A percentile compares a stretch with the other conserved stretches of the same genome.
phyloP scores from a whole-genome alignment of 2,329 filamentous ascomycete species.

The Chaetomium strumarium region DNA sequence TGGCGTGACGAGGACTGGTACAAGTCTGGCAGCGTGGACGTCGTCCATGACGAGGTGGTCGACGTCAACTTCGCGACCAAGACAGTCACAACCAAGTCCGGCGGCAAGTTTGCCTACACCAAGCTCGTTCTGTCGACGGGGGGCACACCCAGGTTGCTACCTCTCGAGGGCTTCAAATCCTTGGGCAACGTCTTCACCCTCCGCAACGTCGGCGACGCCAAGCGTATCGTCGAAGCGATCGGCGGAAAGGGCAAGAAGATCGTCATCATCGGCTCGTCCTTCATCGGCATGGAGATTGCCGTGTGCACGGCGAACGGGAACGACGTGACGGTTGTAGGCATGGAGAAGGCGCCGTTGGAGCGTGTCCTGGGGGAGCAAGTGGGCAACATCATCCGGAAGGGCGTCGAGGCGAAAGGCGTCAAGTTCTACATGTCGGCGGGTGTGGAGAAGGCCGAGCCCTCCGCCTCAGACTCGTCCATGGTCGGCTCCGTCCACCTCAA shows the following conservation, averaged over 20 bases:
- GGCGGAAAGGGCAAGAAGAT: conserved; percentile 86
- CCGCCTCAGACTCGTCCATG: conserved; percentile 57
- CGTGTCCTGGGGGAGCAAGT: conserved; percentile 77
- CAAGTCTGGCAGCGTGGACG: conserved; percentile 52
- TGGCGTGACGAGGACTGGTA: conserved; percentile 76
- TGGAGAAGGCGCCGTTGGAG: conserved; percentile 80
- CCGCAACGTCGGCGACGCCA: conserved; percentile 68
- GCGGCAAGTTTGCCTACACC: conserved; percentile 67
- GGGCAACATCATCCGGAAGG: conserved; percentile 71
- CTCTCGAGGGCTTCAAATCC: conserved; percentile 79
- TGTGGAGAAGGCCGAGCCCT: conserved; percentile 78
- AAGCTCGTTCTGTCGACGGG: conserved; percentile 91
- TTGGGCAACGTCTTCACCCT: conserved; percentile 84
- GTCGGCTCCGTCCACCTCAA: conserved; percentile 80
- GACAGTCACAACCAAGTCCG: conserved; percentile 67
- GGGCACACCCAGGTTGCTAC: conserved; percentile 67
- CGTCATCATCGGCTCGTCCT: conserved; percentile 85
- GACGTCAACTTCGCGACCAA: conserved; percentile 70
- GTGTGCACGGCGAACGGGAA: conserved; percentile 77
- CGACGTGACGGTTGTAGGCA: conserved; percentile 78
- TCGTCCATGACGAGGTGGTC: conserved; percentile 59
- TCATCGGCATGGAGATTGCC: conserved; percentile 97
- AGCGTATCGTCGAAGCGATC: conserved; percentile 72
- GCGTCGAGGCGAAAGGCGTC: conserved; percentile 78
- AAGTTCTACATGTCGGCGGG: conserved; percentile 78